Conservation (phyloP, 2,329 filamentous ascomycete genomes). For the Pseudogymnoascus sp. region DNA sequence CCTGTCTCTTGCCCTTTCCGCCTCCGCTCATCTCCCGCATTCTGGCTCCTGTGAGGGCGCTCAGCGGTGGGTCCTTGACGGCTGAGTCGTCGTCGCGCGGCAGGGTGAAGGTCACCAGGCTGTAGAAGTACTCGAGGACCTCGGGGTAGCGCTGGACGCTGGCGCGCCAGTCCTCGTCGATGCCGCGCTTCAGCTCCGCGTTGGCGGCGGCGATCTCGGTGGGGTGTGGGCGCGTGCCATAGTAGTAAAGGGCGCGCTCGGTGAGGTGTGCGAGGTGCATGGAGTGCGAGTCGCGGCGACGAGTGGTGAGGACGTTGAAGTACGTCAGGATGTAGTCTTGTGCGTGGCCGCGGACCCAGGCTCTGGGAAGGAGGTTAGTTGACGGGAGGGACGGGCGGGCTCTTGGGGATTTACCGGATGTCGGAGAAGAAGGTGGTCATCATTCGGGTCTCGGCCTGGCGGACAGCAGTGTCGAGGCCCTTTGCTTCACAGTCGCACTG, state of each 20-base stretch:
- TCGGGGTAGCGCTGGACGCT: conserved; percentile 72
- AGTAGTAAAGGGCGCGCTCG: conserved; percentile 49
- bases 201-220: conserved; percentile 58
- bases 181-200: conserved; percentile 59
- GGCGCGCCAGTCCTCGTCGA: conserved; percentile 71
- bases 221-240: conserved; percentile 50
- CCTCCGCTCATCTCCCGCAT: conserved; percentile 8
- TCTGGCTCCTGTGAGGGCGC: conserved; percentile 26
- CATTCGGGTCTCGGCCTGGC: conserved; percentile 56
- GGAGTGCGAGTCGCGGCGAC: conserved; percentile 51
- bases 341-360: conserved; percentile 58
- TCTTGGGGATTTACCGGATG: conserved; percentile 45
- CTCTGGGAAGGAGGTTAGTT: conserved; percentile 31
- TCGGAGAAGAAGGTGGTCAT: conserved; percentile 56
- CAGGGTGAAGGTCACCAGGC: conserved; percentile 58
- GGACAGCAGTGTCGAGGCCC: conserved; percentile 54
- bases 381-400: background rate
- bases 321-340: conserved; percentile 63
- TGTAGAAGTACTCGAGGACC: conserved; percentile 74
- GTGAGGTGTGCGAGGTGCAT: conserved; percentile 49
- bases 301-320: conserved; percentile 53
- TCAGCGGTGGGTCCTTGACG: conserved; percentile 54
- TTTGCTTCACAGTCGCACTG: conserved; percentile 61
- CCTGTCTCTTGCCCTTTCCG: conserved; percentile 23
- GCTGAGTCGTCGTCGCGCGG: conserved; percentile 54